Evolutionary conservation across 306 rosid species (phyloP).

Genomic region (Dalbergia cochinchinensis): DNA sequence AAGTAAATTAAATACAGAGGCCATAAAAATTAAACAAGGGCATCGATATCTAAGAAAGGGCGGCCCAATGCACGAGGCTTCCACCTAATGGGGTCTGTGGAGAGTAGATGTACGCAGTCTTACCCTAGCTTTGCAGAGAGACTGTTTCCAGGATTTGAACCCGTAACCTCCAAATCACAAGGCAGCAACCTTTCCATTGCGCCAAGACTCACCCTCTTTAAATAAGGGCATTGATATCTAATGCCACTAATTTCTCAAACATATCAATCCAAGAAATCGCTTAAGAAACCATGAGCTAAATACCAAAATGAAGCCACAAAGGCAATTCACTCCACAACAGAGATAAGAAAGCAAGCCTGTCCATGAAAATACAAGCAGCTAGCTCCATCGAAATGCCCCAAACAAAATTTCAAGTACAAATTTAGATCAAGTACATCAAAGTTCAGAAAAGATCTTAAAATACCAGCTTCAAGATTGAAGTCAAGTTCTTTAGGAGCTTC

Average conservation of each 20-base stretch:
- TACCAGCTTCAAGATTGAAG: constrained; percentile 96
- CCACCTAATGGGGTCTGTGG: too few species aligned
- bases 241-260: constrained; percentile 19
- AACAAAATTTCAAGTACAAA: constrained; percentile 32
- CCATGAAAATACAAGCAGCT: constrained; percentile 31
- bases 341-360: neutral
- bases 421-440: constrained; percentile 26
- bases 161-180: too few species aligned
- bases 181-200: too few species aligned
- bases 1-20: too few species aligned
- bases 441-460: constrained; percentile 38
- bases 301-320: constrained; percentile 29
- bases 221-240: neutral
- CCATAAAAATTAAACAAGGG: too few species aligned
- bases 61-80: too few species aligned
- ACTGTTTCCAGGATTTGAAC: too few species aligned
- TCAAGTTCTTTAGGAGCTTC: constrained; percentile 99
- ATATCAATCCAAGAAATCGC: constrained; percentile 13
- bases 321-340: constrained; percentile 2
- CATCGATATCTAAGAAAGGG: neutral
- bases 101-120: too few species aligned
- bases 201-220: too few species aligned
- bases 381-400: constrained; percentile 33
- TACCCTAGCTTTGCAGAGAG: too few species aligned
- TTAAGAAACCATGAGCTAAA: constrained; percentile 24